These are phyloP conservation scores for Ophiostoma sp. DNA, from an alignment of 2,329 filamentous ascomycete species.

Conservation along the genomic window DNA sequence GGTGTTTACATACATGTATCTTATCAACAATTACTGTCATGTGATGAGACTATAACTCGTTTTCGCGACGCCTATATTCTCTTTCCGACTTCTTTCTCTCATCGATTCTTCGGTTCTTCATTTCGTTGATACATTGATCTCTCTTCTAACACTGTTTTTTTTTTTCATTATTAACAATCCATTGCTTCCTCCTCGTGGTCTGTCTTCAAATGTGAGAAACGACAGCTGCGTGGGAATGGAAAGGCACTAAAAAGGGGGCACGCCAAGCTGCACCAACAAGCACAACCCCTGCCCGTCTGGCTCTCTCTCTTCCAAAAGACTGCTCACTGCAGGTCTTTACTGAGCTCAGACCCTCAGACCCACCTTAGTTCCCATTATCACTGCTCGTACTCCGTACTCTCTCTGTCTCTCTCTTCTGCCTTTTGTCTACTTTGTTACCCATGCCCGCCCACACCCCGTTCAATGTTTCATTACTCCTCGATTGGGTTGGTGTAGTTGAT, in stretches of 20 bases:
- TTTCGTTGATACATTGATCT: not conserved
- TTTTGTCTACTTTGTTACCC: conserved; percentile 8
- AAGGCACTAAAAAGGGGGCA: conserved; percentile 12
- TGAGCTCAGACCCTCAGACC: conserved; percentile 6
- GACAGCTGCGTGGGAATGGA: not conserved
- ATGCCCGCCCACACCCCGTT: not conserved
- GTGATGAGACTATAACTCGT: not conserved
- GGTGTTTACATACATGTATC: not conserved
- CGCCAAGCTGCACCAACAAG: conserved; percentile 2
- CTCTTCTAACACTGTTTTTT: too few relatives aligned
- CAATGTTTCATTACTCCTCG: conserved; percentile 10
- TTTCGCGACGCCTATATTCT: not conserved
- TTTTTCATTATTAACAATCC: too few relatives aligned
- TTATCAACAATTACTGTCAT: not conserved
- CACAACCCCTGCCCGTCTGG: not conserved
- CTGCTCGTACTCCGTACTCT: not conserved
- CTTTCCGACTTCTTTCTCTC: not conserved
- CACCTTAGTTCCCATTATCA: conserved; percentile 4
- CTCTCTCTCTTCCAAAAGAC: not conserved
- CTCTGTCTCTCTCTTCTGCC: not conserved
- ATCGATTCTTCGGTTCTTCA: not conserved
- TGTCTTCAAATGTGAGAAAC: not conserved
- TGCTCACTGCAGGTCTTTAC: not conserved
- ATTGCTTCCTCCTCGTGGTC: not conserved
- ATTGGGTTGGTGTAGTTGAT: not conserved